Base-by-base conservation (phyloP, 2,329 filamentous ascomycete genomes). In the Zymoseptoria passerinii region DNA sequence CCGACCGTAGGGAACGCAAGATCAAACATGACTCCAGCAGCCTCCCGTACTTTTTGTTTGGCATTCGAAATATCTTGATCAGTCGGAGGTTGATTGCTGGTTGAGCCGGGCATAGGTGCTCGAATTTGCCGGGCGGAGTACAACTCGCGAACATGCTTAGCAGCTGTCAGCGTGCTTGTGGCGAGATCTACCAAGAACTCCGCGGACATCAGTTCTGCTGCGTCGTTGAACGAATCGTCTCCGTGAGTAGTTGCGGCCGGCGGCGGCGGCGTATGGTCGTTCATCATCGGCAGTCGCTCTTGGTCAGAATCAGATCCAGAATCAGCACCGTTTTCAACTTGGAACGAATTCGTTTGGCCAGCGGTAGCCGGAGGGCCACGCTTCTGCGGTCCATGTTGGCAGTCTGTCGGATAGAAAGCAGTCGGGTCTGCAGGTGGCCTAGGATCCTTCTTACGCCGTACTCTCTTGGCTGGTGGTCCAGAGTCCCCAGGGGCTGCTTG, bases 161-260 rank as follows among this genome's bases (percentile, higher is more conserved):
- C 66, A 16, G 66, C 66, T 13, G 53, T 51, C 3, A 68, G 57
- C 9, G 65, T 64, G 40, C 64, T 66, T 18, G 57, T 64, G 8
- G 66, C 66, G 2, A 68, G 60, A 27, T 68, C 66, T 9, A 67
- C 62, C 16, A 68, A 58, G 49, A 68, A 56, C 53, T 68, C 65
- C 2, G 65, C 64, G 5, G 63, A 65, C 66, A 68, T 68, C 53
- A 68, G 54, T 18, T 68, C 61, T 35, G 62, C 57, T 29, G 65
- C 61, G 9, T 59, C 20, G 44, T 57, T 55, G 44, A 65, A 52
- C n/a, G 35, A 54, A 9, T 55, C 27, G 49, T 27, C 19, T 9
- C 27, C 50, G 27, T 27, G 23, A 28, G 23, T 52, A 18, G 8
- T 23, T 4, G 19, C 19, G 16, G 49, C 19, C 18, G 23, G 16